A percentile compares a stretch with the other conserved stretches of the same genome.
phyloP scores from a whole-genome alignment of 768 basidiomycete species.

The Suillus sp. region DNA sequence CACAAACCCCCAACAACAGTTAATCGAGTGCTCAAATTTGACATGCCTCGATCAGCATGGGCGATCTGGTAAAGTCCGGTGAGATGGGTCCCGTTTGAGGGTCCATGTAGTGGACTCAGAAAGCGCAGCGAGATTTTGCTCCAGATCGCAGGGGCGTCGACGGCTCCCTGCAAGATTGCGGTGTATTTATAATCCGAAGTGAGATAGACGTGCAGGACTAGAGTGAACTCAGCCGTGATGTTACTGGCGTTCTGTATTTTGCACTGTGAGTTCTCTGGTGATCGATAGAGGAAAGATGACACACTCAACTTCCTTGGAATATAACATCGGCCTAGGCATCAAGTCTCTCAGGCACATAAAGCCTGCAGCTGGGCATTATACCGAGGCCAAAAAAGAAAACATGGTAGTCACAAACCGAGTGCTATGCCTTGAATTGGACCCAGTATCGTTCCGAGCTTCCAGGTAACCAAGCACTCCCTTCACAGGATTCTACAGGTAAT shows the following conservation, averaged over 20 bases:
- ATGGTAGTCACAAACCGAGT: background rate
- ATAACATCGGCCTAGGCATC: background rate
- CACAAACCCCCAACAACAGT: background rate
- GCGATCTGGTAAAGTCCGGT: slow-evolving; percentile 1
- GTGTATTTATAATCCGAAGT: slow-evolving; percentile 4
- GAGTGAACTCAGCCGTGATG: background rate
- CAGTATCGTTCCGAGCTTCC: background rate
- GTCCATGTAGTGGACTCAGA: slow-evolving; percentile 5
- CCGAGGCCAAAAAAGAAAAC: background rate
- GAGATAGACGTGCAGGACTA: slow-evolving; percentile 1
- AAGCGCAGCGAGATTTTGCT: slow-evolving; percentile 2
- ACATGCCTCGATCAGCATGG: background rate
- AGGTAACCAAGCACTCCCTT: background rate
- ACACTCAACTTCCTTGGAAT: slow-evolving; percentile 7
- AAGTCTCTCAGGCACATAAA: background rate
- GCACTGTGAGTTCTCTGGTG: background rate
- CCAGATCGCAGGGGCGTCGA: slow-evolving; percentile 1
- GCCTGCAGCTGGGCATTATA: background rate
- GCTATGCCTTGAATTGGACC: background rate
- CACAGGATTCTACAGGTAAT: background rate
- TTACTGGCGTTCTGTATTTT: background rate
- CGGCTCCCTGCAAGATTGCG: background rate
- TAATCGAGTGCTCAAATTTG: background rate
- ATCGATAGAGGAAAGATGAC: background rate
- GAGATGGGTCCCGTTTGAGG: background rate